phyloP scores from a whole-genome alignment of 345 rosid species.

The Trapa incisa region DNA sequence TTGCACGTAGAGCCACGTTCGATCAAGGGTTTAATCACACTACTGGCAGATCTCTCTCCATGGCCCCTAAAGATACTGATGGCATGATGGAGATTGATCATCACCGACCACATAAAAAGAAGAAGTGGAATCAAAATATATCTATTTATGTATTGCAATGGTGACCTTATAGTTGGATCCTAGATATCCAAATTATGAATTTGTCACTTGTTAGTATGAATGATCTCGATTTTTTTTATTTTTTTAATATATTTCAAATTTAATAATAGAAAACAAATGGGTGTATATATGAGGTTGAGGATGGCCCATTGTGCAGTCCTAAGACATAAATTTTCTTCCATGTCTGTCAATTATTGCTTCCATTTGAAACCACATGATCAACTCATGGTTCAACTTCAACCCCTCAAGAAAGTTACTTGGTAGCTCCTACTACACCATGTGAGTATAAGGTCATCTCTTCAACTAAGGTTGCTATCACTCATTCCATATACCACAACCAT shows the following conservation, averaged over 20 bases:
- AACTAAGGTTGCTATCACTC: too few relatives aligned
- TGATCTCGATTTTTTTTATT: too few relatives aligned
- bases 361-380: neutral
- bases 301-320: too few relatives aligned
- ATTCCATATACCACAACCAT: too few relatives aligned
- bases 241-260: too few relatives aligned
- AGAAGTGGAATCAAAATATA: neutral
- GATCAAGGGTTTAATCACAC: neutral
- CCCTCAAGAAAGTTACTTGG: neutral
- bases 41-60: neutral
- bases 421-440: neutral
- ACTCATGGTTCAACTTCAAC: neutral
- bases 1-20: neutral
- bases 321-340: neutral
- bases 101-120: neutral
- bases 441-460: too few relatives aligned
- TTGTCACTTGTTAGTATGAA: too few relatives aligned
- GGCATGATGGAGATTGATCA: slow-evolving; percentile 2
- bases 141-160: neutral
- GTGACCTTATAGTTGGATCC: too few relatives aligned
- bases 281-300: too few relatives aligned
- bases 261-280: too few relatives aligned
- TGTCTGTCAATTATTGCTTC: neutral
- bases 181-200: too few relatives aligned
- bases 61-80: neutral